phyloP scores from a whole-genome alignment of 441 rosid species.

The Arabidopsis hybrid region DNA sequence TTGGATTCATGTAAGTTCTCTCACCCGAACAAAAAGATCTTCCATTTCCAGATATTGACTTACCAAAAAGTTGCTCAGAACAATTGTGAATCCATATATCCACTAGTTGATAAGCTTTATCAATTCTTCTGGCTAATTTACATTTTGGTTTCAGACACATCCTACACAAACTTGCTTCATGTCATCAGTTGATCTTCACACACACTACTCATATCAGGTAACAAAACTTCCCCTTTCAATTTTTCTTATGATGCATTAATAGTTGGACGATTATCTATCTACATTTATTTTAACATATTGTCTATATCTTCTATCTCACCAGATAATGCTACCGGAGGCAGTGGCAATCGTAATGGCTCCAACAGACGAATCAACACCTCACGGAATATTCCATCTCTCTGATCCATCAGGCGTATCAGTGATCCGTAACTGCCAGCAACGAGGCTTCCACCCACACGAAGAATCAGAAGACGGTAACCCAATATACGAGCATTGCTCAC shows the following conservation, averaged over 20 bases:
- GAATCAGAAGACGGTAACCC: constrained; percentile 81
- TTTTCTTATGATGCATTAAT: not conserved
- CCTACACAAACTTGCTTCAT: constrained; percentile 97
- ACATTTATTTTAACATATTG: not conserved
- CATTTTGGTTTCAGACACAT: constrained; percentile 75
- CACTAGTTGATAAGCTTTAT: not conserved
- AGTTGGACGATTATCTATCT: not conserved
- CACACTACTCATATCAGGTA: constrained; percentile 94
- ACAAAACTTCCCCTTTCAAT: constrained; percentile 1
- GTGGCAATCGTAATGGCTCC: constrained; percentile 96
- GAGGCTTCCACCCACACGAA: constrained; percentile 99
- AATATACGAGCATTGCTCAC: constrained; percentile 95
- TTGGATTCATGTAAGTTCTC: constrained; percentile 90
- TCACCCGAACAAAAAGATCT: constrained; percentile 5
- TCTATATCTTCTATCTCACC: not conserved
- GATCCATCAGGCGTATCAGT: constrained; percentile 89
- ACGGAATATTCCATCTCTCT: constrained; percentile 93
- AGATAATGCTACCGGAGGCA: constrained; percentile 98
- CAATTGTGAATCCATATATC: not conserved
- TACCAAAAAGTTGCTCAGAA: not conserved
- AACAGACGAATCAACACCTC: constrained; percentile 79
- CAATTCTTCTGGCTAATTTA: constrained; percentile 32
- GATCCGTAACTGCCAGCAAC: constrained; percentile 89
- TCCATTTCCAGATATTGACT: not conserved
- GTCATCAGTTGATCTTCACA: constrained; percentile 98